Evolutionary conservation across 2,329 filamentous ascomycete species (phyloP), one percentile per base, ranked within the genome.

Genomic region (Alternaria longipes): DNA sequence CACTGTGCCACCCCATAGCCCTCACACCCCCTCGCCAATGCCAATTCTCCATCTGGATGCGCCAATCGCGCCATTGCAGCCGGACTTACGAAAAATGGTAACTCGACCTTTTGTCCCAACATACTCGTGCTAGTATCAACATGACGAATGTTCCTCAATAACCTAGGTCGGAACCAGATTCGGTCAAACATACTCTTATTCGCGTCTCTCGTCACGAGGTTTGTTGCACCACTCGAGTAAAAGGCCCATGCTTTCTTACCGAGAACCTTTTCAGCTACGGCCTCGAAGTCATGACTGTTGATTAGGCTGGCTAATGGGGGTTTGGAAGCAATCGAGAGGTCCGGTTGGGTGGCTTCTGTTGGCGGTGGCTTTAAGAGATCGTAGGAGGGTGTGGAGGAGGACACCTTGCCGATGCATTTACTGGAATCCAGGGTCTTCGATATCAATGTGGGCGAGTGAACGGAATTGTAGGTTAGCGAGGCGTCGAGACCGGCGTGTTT

Each of bases 171-270:
- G 38, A 85, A 78, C 65, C 78, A 78, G 28, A 85, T 78, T n/a
- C 81, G 79, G 28, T 78, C 76, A 55, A 81, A 84, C 59, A 79
- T 77, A 6, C 74, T 73, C 44, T 70, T 72, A 63, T 84, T 84
- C 26, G 79, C 72, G 22, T 77, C 76, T 52, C 79, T 77, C n/a
- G 83, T 85, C 34, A 81, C 73, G 53, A 83, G 81, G 42, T 84
- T 81, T 1, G 84, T 85, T 0, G 83, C 83, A 1, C 82, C 84
- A 1, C 81, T 82, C n/a, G 78, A 80, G 70, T 85, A 85, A 62
- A 81, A 81, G 0, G 78, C 80, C 78, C 79, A 81, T 40, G 79
- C 77, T 63, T 81, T 81, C 51, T 74, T 72, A 8, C 70, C 74
- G 32, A 79, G 64, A 2, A 74, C 78, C 11, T 72, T 69, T 24